A percentile compares a stretch with the other conserved stretches of the same genome.
These are phyloP conservation scores for Zangia roseola DNA, from an alignment of 768 basidiomycete genomes.

Conservation along the genomic window DNA sequence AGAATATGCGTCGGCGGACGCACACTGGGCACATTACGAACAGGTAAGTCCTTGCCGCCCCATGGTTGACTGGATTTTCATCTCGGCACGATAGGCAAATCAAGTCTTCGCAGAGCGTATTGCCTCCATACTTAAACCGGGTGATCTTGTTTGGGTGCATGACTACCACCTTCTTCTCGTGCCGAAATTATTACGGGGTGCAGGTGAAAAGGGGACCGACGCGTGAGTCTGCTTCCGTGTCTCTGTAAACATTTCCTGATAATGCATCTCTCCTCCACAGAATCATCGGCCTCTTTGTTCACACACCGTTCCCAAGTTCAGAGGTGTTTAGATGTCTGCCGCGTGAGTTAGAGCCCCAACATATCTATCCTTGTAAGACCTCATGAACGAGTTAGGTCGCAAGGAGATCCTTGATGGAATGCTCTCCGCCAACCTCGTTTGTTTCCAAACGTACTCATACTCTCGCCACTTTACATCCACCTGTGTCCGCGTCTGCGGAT, in stretches of 20 bases:
- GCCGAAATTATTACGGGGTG: conserved; percentile 77
- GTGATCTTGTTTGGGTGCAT: conserved; percentile 93
- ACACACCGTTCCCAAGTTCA: conserved; percentile 96
- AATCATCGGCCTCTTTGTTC: conserved; percentile 89
- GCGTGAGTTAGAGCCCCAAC: conserved; percentile 45
- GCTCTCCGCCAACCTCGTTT: conserved; percentile 94
- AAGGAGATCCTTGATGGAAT: conserved; percentile 96
- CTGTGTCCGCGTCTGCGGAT: conserved; percentile 94
- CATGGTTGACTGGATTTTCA: conserved; percentile 1
- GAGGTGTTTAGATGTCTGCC: conserved; percentile 95
- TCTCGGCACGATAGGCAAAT: conserved; percentile 60
- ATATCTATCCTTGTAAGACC: not conserved
- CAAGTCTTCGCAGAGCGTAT: conserved; percentile 75
- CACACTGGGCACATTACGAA: conserved; percentile 54
- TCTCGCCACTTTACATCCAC: conserved; percentile 92
- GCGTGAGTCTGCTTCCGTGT: conserved; percentile 13
- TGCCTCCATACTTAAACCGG: conserved; percentile 73
- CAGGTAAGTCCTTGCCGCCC: conserved; percentile 12
- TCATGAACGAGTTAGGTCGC: conserved; percentile 48
- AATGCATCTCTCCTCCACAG: conserved; percentile 4
- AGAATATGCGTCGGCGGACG: conserved; percentile 83
- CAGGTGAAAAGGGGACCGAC: conserved; percentile 33
- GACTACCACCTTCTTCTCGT: conserved; percentile 96
- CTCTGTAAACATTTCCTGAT: not conserved
- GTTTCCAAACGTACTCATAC: conserved; percentile 98